A percentile compares a stretch with the other conserved stretches of the same genome.
Evolutionary conservation across 176 grass and related monocot species (phyloP).

Genomic region (Ensete glaucum): DNA sequence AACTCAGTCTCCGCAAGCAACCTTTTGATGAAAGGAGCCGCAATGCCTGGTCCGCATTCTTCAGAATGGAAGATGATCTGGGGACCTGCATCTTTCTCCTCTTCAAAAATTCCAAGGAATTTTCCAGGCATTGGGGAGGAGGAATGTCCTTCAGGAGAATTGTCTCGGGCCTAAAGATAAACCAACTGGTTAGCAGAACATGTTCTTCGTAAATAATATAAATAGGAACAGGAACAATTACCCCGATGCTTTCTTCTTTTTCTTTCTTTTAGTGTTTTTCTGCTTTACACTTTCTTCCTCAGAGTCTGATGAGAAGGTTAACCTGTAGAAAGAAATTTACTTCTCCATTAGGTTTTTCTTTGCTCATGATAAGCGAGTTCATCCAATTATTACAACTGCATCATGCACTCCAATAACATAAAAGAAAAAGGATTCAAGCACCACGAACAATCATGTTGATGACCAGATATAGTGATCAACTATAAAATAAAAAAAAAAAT

Average conservation of each 20-base stretch:
- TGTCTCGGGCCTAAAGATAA: slow-evolving; percentile 62
- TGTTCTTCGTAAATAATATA: background rate
- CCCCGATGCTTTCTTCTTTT: slow-evolving; percentile 37
- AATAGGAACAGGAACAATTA: slow-evolving; percentile 25
- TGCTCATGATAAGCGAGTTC: background rate
- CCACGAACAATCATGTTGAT: no score
- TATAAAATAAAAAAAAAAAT: no score
- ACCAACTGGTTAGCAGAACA: background rate
- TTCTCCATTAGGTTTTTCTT: background rate
- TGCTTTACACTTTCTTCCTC: slow-evolving; percentile 65
- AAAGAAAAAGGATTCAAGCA: no score
- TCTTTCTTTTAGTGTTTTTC: slow-evolving; percentile 50
- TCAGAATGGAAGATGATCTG: slow-evolving; percentile 24
- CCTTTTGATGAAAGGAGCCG: slow-evolving; percentile 30
- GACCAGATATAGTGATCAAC: no score
- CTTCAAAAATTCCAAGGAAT: slow-evolving; percentile 59
- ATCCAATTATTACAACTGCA: no score
- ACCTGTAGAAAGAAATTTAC: slow-evolving; percentile 30
- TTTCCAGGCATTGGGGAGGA: slow-evolving; percentile 36
- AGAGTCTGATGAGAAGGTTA: slow-evolving; percentile 76
- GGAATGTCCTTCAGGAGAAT: slow-evolving; percentile 64
- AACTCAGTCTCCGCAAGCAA: slow-evolving; percentile 21
- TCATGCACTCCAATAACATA: no score
- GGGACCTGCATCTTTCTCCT: slow-evolving; percentile 46
- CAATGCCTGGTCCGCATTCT: slow-evolving; percentile 30